These are phyloP conservation scores for Tardiomyces blankii DNA, from an alignment of 1,139 yeast species.

Conservation along the genomic window DNA sequence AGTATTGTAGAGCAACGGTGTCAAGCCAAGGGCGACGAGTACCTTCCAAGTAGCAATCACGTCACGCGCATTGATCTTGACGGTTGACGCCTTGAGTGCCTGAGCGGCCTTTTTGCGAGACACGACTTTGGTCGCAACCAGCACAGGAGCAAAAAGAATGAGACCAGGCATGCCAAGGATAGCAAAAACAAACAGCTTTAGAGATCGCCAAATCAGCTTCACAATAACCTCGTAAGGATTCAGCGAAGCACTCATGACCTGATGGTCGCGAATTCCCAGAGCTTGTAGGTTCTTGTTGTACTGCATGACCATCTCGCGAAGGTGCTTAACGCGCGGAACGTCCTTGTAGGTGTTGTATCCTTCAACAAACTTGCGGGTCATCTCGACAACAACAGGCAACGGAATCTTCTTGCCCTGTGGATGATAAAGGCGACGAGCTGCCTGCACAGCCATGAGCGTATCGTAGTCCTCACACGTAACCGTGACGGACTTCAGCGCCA, in stretches of 20 bases:
- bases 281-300: conserved; percentile 61
- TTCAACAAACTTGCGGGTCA: conserved; percentile 71
- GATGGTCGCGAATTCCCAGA: conserved; percentile 79
- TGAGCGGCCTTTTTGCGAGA: conserved; percentile 61
- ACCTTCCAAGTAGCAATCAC: conserved; percentile 96
- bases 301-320: conserved; percentile 49
- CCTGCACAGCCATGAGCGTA: conserved; percentile 84
- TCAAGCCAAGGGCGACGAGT: conserved; percentile 75
- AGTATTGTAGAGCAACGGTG: conserved; percentile 72
- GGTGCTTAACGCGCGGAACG: conserved; percentile 52
- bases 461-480: conserved; percentile 90
- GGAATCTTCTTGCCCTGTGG: conserved; percentile 67
- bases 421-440: conserved; percentile 81
- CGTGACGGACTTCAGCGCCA: conserved; percentile 77
- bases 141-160: conserved; percentile 76
- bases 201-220: conserved; percentile 42
- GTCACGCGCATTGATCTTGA: conserved; percentile 83
- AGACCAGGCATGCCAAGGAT: conserved; percentile 75
- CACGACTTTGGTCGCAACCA: conserved; percentile 61
- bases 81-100: conserved; percentile 83
- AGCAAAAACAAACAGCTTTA: conserved; percentile 43
- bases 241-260: conserved; percentile 59
- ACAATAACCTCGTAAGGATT: conserved; percentile 35
- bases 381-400: conserved; percentile 72
- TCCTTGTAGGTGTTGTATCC: conserved; percentile 71